Percentiles rank a stretch among this genome's conserved stretches.
Evolutionary conservation across 768 basidiomycete genomes (phyloP).

Genomic region (Fibroporia radiculosa): DNA sequence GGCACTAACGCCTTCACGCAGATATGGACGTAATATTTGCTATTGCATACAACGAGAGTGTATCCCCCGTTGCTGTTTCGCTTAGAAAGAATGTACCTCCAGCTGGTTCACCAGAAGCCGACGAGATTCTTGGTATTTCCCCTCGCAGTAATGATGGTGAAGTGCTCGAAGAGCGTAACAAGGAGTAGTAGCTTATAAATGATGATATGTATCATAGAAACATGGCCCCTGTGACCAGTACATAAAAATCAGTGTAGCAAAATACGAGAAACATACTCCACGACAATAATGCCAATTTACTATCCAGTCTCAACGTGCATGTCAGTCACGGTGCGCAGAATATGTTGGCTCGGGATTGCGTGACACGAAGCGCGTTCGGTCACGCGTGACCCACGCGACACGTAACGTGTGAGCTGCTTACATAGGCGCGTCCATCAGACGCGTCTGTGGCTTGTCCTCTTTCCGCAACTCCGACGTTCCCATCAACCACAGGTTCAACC

Average conservation of each 20-base stretch:
- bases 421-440: slow-evolving; percentile 23
- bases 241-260: too few relatives aligned
- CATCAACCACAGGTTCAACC: not conserved
- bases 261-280: too few relatives aligned
- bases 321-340: not conserved
- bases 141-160: not conserved
- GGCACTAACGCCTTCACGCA: slow-evolving; percentile 3
- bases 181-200: too few relatives aligned
- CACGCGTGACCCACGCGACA: not conserved
- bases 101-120: slow-evolving; percentile 28
- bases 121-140: slow-evolving; percentile 25
- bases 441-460: not conserved
- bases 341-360: too few relatives aligned
- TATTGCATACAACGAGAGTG: slow-evolving; percentile 25
- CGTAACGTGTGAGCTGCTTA: slow-evolving; percentile 24
- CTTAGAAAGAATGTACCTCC: slow-evolving; percentile 25
- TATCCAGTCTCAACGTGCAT: not conserved
- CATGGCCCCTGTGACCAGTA: too few relatives aligned
- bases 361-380: too few relatives aligned
- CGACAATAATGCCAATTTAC: too few relatives aligned
- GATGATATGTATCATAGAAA: too few relatives aligned
- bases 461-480: not conserved
- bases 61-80: slow-evolving; percentile 27
- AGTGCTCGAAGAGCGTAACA: not conserved
- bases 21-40: slow-evolving; percentile 31